Conservation (phyloP, 2,329 filamentous ascomycete genomes). For the Exophiala bonariae region DNA sequence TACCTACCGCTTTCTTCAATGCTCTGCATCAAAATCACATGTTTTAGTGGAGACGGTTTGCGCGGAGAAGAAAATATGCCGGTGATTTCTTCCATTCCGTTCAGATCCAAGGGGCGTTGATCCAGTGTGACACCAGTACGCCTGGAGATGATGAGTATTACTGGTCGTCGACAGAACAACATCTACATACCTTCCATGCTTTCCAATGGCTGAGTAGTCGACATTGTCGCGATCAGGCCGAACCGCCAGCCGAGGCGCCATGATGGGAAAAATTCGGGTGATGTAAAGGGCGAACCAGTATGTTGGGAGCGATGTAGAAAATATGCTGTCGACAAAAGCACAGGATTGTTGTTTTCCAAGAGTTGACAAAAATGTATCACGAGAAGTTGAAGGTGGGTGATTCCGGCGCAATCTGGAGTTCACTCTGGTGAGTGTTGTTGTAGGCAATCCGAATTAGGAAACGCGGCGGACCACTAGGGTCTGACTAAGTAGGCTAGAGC, state of each 20-base stretch:
- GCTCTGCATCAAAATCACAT: conserved; percentile 16
- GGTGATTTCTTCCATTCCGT: conserved; percentile 87
- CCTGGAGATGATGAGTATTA: conserved; percentile 48
- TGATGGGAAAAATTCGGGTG: conserved; percentile 9
- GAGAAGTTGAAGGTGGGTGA: background rate
- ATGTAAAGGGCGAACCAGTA: background rate
- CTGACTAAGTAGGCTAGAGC: too few relatives aligned
- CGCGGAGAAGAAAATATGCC: conserved; percentile 86
- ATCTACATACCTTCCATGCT: conserved; percentile 42
- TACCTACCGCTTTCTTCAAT: conserved; percentile 43
- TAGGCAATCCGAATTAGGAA: background rate
- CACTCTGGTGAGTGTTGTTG: background rate
- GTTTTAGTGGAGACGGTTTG: conserved; percentile 52
- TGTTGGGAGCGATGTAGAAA: too few relatives aligned
- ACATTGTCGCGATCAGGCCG: conserved; percentile 43
- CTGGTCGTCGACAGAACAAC: background rate
- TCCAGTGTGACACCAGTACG: conserved; percentile 85
- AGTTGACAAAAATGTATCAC: too few relatives aligned
- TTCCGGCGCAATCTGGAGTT: background rate
- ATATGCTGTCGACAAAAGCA: too few relatives aligned
- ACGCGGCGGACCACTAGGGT: too few relatives aligned
- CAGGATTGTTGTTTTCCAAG: too few relatives aligned
- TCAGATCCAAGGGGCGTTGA: conserved; percentile 81
- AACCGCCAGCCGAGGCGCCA: conserved; percentile 19
- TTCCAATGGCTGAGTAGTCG: conserved; percentile 50